Percentiles rank a stretch among this genome's conserved stretches.
Evolutionary conservation across 2,329 filamentous ascomycete genomes (phyloP).

Genomic region (Sarocladiaceae sp.): DNA sequence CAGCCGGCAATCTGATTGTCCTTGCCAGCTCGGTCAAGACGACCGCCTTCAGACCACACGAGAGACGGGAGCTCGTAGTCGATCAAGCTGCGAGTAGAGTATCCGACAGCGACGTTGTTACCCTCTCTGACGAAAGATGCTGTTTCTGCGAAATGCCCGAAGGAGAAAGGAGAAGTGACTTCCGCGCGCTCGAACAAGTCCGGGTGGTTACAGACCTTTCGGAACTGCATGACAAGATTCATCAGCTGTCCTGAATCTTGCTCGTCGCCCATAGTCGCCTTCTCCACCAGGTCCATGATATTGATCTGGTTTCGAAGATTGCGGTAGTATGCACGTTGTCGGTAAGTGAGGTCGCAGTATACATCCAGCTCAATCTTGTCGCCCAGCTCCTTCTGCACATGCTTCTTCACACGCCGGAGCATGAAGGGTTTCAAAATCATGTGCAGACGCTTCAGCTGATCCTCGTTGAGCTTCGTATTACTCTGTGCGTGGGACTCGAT

Average conservation of each 20-base stretch:
- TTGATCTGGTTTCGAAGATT: slow-evolving; percentile 96
- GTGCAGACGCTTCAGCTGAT: slow-evolving; percentile 92
- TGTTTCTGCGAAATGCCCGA: slow-evolving; percentile 88
- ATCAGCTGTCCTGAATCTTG: slow-evolving; percentile 93
- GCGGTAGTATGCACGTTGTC: slow-evolving; percentile 88
- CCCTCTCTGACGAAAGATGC: slow-evolving; percentile 93
- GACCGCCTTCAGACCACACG: slow-evolving; percentile 76
- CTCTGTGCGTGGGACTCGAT: slow-evolving; percentile 98
- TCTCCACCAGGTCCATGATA: slow-evolving; percentile 97
- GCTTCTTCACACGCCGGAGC: slow-evolving; percentile 98
- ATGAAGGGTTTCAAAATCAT: slow-evolving; percentile 99
- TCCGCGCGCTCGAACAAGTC: slow-evolving; percentile 95
- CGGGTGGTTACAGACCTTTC: slow-evolving; percentile 98
- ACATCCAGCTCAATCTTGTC: slow-evolving; percentile 98
- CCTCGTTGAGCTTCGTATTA: slow-evolving; percentile 99
- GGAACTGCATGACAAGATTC: slow-evolving; percentile 99
- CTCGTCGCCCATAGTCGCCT: slow-evolving; percentile 89
- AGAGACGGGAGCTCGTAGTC: slow-evolving; percentile 79
- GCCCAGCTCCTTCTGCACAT: slow-evolving; percentile 96
- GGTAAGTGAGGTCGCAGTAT: slow-evolving; percentile 94
- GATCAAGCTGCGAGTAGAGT: slow-evolving; percentile 83
- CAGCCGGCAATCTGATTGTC: slow-evolving; percentile 77
- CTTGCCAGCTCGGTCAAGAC: slow-evolving; percentile 67
- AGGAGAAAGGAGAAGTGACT: slow-evolving; percentile 78
- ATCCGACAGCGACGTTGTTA: slow-evolving; percentile 70